These are phyloP conservation scores for Wickerhamomyces hampshirensis DNA, from an alignment of 805 yeast species.

Conservation along the genomic window DNA sequence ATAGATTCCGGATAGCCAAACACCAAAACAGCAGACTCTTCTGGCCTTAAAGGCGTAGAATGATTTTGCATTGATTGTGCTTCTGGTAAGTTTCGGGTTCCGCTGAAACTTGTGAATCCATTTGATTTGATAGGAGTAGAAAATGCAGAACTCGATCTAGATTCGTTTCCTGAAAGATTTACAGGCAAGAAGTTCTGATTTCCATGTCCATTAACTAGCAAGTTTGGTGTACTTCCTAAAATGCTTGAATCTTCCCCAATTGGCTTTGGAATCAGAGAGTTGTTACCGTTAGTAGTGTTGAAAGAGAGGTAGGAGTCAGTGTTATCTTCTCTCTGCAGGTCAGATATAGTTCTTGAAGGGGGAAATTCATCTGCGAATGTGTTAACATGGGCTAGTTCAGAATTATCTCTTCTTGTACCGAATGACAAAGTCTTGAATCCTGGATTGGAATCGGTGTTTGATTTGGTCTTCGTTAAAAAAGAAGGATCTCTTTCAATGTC, in stretches of 20 bases:
- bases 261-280: constrained; percentile 1
- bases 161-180: too few relatives aligned
- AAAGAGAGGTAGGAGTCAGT: constrained; percentile 19
- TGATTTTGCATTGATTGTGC: neutral
- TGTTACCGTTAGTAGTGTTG: constrained; percentile 11
- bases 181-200: constrained; percentile 4
- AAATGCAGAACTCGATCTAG: constrained; percentile 9
- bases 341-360: constrained; percentile 35
- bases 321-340: constrained; percentile 35
- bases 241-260: neutral
- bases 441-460: constrained; percentile 12
- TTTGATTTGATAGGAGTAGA: constrained; percentile 17
- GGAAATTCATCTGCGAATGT: constrained; percentile 37
- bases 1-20: constrained; percentile 85
- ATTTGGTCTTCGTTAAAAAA: constrained; percentile 17
- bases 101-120: constrained; percentile 2
- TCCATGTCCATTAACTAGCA: constrained; percentile 5
- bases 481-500: constrained; percentile 21
- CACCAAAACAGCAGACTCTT: constrained; percentile 68
- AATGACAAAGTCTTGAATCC: constrained; percentile 35
- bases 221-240: constrained; percentile 1
- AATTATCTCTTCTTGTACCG: constrained; percentile 30
- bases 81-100: constrained; percentile 2
- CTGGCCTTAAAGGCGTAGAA: neutral
- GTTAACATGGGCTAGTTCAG: constrained; percentile 22